Evolutionary conservation across 2,329 filamentous ascomycete species (phyloP), one percentile per base, ranked within the genome.

Genomic region (Monilinia laxa): DNA sequence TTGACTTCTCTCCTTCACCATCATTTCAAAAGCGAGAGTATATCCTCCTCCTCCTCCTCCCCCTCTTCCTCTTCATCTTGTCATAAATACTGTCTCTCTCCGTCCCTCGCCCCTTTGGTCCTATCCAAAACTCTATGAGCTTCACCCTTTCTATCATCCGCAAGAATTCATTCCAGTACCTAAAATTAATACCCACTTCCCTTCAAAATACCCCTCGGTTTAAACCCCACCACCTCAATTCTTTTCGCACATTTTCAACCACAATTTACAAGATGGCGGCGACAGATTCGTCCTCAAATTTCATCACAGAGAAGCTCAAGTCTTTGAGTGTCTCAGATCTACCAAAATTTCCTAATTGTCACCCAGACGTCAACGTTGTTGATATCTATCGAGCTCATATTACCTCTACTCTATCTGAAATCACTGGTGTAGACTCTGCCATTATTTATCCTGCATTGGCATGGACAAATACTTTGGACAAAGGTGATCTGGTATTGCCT

Each of bases 331-430:
- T 77, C 16, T 60, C 64, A 42, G 64, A 66, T 58, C 55, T 76
- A 20, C 68, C 70, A 16, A 70, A 72, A 67, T 88, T 81, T 75
- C 83, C 86, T 51, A 82, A 82, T 75, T 86, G 83, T 73, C 81
- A 89, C 75, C 90, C 90, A 65, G 83, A 88, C 40, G 80, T 85
- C 72, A 95, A 95, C 80, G 89, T 90, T 4, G 82, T 91, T 74
- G 92, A 95, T 75, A 83, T 94, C 68, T 96, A 93, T 82, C 85
- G 92, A 68, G 86, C 87, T 49, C 90, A 93, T 76, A 85, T 96
- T 70, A 88, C 90, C 69, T 82, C 88, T 53, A 81, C 91, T 59
- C 80, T 96, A 52, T 81, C 85, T 45, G 81, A 85, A 25, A 84
- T 92, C 68, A 91, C 89, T 2, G 90, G 89, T 28, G 89, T 92